These are phyloP conservation scores for Xylaria digitata DNA, from an alignment of 2,329 filamentous ascomycete genomes.

Conservation along the genomic window DNA sequence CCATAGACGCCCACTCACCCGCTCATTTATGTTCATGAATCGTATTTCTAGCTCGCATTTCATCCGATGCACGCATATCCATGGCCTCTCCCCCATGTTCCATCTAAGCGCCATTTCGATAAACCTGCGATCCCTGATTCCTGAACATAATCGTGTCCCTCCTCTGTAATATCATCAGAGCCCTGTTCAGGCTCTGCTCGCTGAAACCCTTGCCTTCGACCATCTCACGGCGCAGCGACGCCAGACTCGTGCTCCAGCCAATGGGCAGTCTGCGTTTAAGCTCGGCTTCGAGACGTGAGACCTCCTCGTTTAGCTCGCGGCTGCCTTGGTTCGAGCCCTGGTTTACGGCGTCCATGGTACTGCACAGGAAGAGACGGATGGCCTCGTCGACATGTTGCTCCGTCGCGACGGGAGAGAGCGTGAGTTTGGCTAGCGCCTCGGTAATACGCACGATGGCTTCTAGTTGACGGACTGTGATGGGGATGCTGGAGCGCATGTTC, in stretches of 20 bases:
- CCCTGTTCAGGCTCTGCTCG: constrained; percentile 85
- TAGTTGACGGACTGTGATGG: constrained; percentile 96
- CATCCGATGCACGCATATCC: neutral
- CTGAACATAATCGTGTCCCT: constrained; percentile 87
- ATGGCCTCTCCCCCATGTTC: neutral
- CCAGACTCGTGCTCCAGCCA: constrained; percentile 92
- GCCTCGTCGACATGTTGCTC: constrained; percentile 96
- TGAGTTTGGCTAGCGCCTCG: constrained; percentile 92
- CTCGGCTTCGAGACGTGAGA: constrained; percentile 87
- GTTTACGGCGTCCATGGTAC: constrained; percentile 97
- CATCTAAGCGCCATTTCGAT: constrained; percentile 73
- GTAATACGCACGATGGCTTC: constrained; percentile 98
- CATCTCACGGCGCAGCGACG: constrained; percentile 88
- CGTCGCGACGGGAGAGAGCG: constrained; percentile 84
- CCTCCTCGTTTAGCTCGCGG: constrained; percentile 91
- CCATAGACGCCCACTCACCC: constrained; percentile 21
- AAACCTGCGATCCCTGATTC: constrained; percentile 77
- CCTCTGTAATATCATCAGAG: constrained; percentile 85
- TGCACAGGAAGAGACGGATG: constrained; percentile 94
- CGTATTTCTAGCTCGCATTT: neutral
- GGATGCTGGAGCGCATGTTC: constrained; percentile 91
- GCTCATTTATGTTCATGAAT: constrained; percentile 25
- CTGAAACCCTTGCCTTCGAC: constrained; percentile 91
- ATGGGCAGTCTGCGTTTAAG: constrained; percentile 88
- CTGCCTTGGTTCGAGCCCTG: constrained; percentile 86